phyloP scores from a whole-genome alignment of 2,329 filamentous ascomycete genomes.

The Penicillium brasilianum region DNA sequence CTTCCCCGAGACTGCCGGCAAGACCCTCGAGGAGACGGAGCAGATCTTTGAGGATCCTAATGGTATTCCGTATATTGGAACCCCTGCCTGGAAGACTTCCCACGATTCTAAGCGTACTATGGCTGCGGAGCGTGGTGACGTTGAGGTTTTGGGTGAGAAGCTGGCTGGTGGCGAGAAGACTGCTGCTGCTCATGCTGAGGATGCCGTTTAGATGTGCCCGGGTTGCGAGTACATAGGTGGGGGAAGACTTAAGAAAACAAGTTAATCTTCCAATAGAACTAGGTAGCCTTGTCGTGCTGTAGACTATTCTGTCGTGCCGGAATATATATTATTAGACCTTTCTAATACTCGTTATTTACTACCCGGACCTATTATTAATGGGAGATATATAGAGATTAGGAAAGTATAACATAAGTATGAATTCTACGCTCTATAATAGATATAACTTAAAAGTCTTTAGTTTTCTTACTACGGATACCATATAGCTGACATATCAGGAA shows the following conservation, averaged over 20 bases:
- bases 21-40: conserved; percentile 76
- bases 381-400: no score
- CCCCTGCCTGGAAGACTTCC: conserved; percentile 46
- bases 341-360: no score
- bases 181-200: conserved; percentile 20
- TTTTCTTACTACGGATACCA: neutral
- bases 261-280: no score
- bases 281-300: no score
- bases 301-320: no score
- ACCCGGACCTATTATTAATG: no score
- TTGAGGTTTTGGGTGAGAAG: conserved; percentile 37
- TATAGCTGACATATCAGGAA: neutral
- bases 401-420: no score
- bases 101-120: conserved; percentile 37
- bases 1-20: conserved; percentile 55
- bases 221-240: neutral
- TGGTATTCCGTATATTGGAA: conserved; percentile 44
- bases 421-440: no score
- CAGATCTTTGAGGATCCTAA: conserved; percentile 63
- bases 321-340: no score
- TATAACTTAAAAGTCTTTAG: no score
- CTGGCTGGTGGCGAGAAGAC: conserved; percentile 22
- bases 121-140: conserved; percentile 37
- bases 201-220: neutral
- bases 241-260: neutral